A percentile compares a stretch with the other conserved stretches of the same genome.
These are phyloP conservation scores for Penicillium angulare DNA, from an alignment of 495 filamentous ascomycete species.

Conservation along the genomic window DNA sequence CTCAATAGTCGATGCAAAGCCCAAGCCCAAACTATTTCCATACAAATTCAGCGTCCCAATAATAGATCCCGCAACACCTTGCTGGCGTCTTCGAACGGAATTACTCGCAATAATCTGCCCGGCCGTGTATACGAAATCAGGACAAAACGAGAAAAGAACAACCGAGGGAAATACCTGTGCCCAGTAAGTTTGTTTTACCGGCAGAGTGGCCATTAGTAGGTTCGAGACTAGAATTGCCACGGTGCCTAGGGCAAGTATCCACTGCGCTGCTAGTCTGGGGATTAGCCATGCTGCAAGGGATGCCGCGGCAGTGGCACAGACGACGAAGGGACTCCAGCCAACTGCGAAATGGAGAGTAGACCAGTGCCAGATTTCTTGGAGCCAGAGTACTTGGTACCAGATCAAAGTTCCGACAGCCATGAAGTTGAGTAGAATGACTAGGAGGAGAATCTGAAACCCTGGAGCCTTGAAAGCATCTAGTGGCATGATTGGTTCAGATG, in stretches of 20 bases:
- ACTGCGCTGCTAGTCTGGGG: conserved; percentile 47
- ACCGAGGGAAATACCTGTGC: conserved; percentile 49
- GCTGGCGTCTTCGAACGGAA: conserved; percentile 44
- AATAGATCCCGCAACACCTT: conserved; percentile 49
- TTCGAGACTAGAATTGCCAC: conserved; percentile 36
- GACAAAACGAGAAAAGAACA: conserved; percentile 44
- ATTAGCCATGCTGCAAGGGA: conserved; percentile 50
- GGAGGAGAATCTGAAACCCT: conserved; percentile 45
- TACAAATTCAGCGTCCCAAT: conserved; percentile 49
- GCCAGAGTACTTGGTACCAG: conserved; percentile 50
- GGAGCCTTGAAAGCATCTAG: conserved; percentile 51
- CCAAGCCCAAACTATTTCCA: conserved; percentile 46
- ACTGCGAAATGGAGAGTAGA: conserved; percentile 42
- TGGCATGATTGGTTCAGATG: conserved; percentile 47
- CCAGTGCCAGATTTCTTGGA: conserved; percentile 46
- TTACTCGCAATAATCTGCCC: conserved; percentile 57
- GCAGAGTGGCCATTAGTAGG: conserved; percentile 47
- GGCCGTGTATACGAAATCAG: conserved; percentile 51
- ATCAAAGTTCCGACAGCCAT: conserved; percentile 51
- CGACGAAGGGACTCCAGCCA: conserved; percentile 42
- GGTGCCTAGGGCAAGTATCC: conserved; percentile 49
- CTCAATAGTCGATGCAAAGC: conserved; percentile 49
- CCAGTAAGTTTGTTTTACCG: conserved; percentile 50
- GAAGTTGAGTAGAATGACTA: conserved; percentile 49
- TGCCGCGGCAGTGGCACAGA: conserved; percentile 37